Conservation (phyloP, 179 eudicot species). For the Beta lomatogona region DNA sequence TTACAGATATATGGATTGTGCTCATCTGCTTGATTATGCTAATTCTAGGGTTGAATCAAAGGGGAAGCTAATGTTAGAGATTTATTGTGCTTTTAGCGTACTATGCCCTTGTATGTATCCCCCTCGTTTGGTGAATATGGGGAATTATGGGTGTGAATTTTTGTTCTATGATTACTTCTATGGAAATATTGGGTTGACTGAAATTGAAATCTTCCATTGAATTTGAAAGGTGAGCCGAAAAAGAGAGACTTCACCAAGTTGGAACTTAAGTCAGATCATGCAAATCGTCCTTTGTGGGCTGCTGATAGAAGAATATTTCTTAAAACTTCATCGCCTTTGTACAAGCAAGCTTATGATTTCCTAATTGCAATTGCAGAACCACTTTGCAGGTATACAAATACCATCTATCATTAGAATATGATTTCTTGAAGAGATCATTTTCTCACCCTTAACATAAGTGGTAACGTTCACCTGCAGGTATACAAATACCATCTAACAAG, state of each 20-base stretch:
- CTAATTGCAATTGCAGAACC: slow-evolving; percentile 98
- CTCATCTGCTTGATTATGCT: not conserved
- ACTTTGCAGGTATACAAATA: slow-evolving; percentile 79
- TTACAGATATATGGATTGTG: not conserved
- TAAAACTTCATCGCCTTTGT: slow-evolving; percentile 86
- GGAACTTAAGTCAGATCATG: slow-evolving; percentile 91
- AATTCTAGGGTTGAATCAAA: too few species aligned
- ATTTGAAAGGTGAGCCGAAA: too few species aligned
- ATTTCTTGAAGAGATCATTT: not conserved
- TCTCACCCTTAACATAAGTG: not conserved
- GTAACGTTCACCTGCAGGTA: not conserved
- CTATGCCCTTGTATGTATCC: too few species aligned
- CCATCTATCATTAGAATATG: not conserved
- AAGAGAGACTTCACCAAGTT: slow-evolving; percentile 76
- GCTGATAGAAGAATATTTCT: slow-evolving; percentile 97
- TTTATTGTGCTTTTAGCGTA: too few species aligned
- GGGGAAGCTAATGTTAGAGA: too few species aligned
- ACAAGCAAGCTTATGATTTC: slow-evolving; percentile 97
- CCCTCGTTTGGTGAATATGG: too few species aligned
- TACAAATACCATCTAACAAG: too few species aligned
- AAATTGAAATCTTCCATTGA: slow-evolving; percentile 27
- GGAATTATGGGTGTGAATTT: too few species aligned
- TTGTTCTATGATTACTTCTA: too few species aligned
- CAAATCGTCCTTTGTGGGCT: slow-evolving; percentile 94
- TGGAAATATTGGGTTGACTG: slow-evolving; percentile 10